Percentiles rank a stretch among this genome's conserved stretches.
These are phyloP conservation scores for Wakefieldia striispora DNA, from an alignment of 768 basidiomycete species.

Conservation along the genomic window DNA sequence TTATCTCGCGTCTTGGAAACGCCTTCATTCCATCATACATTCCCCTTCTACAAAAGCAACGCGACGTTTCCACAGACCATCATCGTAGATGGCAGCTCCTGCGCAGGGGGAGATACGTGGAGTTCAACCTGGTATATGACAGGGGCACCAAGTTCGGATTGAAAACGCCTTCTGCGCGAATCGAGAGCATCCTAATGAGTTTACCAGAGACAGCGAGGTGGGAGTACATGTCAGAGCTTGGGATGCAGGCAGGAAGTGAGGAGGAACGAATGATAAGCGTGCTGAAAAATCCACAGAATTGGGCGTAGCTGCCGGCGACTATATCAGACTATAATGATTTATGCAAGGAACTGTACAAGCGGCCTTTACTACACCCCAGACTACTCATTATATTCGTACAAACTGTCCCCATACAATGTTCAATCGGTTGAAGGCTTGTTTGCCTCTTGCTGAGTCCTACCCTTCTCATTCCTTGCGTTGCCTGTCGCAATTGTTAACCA, in stretches of 20 bases:
- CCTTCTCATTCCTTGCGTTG: slow-evolving; percentile 53
- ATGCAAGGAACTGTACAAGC: no score
- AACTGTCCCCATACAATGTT: not conserved
- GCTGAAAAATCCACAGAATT: slow-evolving; percentile 60
- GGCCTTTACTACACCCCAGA: not conserved
- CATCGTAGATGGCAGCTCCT: slow-evolving; percentile 92
- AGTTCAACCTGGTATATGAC: slow-evolving; percentile 89
- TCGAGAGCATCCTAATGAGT: slow-evolving; percentile 91
- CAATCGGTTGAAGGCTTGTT: slow-evolving; percentile 37
- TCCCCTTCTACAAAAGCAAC: slow-evolving; percentile 72
- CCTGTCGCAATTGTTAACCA: slow-evolving; percentile 33
- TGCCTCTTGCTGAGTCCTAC: slow-evolving; percentile 49
- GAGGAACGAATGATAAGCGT: slow-evolving; percentile 65
- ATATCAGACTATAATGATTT: not conserved
- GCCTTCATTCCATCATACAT: slow-evolving; percentile 89
- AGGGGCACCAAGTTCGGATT: slow-evolving; percentile 87
- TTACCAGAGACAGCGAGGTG: slow-evolving; percentile 83
- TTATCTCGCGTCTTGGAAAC: slow-evolving; percentile 69
- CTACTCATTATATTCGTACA: not conserved
- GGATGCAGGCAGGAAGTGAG: slow-evolving; percentile 55
- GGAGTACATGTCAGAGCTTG: slow-evolving; percentile 86
- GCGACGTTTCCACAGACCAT: slow-evolving; percentile 57
- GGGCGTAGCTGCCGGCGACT: slow-evolving; percentile 38
- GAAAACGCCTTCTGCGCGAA: slow-evolving; percentile 78
- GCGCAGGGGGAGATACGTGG: slow-evolving; percentile 89